A percentile compares a stretch with the other conserved stretches of the same genome.
Evolutionary conservation across 805 yeast species (phyloP).

Genomic region (Sungouiella blattae): DNA sequence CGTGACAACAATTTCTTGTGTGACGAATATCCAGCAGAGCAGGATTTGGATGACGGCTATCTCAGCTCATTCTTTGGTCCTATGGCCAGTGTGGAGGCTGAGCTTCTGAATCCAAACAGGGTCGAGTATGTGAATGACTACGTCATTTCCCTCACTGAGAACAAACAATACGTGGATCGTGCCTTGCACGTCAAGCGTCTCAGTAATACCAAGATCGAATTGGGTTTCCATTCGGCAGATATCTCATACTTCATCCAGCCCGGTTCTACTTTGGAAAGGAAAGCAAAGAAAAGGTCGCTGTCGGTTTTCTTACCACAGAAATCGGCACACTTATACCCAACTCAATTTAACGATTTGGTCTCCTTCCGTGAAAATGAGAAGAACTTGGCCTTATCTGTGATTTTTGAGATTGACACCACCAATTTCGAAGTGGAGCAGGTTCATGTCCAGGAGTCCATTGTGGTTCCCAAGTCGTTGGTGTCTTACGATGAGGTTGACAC

Average conservation of each 20-base stretch:
- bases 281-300: conserved; percentile 85
- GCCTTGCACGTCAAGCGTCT: conserved; percentile 76
- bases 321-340: conserved; percentile 65
- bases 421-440: conserved; percentile 71
- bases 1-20: conserved; percentile 82
- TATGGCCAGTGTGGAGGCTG: conserved; percentile 38
- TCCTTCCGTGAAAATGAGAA: conserved; percentile 60
- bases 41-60: conserved; percentile 17
- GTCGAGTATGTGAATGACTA: conserved; percentile 56
- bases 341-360: conserved; percentile 52
- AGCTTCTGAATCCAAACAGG: conserved; percentile 38
- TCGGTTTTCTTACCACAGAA: conserved; percentile 85
- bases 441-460: conserved; percentile 69
- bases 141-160: conserved; percentile 60
- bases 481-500: conserved; percentile 53
- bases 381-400: conserved; percentile 69
- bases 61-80: conserved; percentile 25
- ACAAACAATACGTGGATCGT: conserved; percentile 61
- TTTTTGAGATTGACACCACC: conserved; percentile 73
- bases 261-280: conserved; percentile 78
- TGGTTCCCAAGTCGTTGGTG: conserved; percentile 60
- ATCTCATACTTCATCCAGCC: conserved; percentile 66
- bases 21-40: conserved; percentile 66
- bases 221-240: conserved; percentile 87
- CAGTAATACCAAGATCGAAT: conserved; percentile 59